These are phyloP conservation scores for Elsinoe fawcettii DNA, from an alignment of 2,329 filamentous ascomycete species.

Conservation along the genomic window DNA sequence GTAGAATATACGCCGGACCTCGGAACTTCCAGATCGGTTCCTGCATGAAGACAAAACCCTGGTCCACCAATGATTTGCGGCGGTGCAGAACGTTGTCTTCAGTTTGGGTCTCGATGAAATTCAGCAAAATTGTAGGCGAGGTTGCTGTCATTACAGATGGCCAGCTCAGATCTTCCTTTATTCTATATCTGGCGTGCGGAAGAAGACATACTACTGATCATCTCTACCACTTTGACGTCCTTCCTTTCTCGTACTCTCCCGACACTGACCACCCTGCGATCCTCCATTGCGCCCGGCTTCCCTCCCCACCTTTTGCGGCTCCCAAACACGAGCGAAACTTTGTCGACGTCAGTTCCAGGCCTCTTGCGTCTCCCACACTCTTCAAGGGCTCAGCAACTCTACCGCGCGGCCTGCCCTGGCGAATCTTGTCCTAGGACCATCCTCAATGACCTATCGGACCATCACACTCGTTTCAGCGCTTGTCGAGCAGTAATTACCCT, in stretches of 20 bases:
- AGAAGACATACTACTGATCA: too few relatives aligned
- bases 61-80: constrained; percentile 5
- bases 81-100: constrained; percentile 2
- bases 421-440: not conserved
- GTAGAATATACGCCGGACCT: not conserved
- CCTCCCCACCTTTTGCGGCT: constrained; percentile 5
- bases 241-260: not conserved
- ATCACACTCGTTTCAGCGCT: not conserved
- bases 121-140: not conserved
- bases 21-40: constrained; percentile 2
- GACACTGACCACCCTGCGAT: constrained; percentile 8
- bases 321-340: constrained; percentile 2
- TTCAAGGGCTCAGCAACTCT: not conserved
- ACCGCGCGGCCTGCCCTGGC: not conserved
- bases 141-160: not conserved
- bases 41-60: constrained; percentile 7
- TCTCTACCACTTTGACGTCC: not conserved
- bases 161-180: too few relatives aligned
- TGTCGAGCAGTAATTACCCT: not conserved
- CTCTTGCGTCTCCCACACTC: not conserved
- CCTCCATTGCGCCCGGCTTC: not conserved
- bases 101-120: not conserved
- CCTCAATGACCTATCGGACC: too few relatives aligned
- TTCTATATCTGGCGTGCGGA: too few relatives aligned
- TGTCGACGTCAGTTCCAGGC: constrained; percentile 3